Evolutionary conservation across 805 yeast genomes (phyloP), one percentile per base, ranked within the genome.

Genomic region (Candida vaughaniae): DNA sequence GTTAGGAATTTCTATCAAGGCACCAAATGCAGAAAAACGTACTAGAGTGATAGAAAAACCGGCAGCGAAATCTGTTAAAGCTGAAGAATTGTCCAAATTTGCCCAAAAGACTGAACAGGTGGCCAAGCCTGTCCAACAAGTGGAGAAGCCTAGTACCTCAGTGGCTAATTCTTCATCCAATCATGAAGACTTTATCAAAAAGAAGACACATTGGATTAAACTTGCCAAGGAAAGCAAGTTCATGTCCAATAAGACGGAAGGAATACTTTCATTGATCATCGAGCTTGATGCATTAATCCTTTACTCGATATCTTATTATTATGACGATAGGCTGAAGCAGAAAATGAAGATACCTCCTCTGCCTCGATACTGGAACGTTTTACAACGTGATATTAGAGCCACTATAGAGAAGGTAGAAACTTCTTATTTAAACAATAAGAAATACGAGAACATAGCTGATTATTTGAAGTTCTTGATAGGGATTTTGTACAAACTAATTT

Each of bases 271-370:
- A 5, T 34, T 61, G 8, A 44, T 61, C 4, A 49, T 60, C 7
- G 48, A 49, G 20, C 39, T 62, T 6, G 69, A 64, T 36, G 45
- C 60, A 3, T 25, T 64, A 11, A 42, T 62, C 15, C 29, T 58
- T 22, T 49, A 46, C 34, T 50, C 58, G 37, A 49, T 62, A 2
- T 43, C 64, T 0, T 53, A 50, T 38, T 63, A 60, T 36, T 59
- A 47, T 31, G 66, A 63, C 37, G 68, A 63, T 26, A 47, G 56
- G 26, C 51, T 58, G 35, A 60, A 58, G 42, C 37, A 49, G 8
- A 39, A 55, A 3, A 43, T 52, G 32, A 50, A 46, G 15, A 52
- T 55, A 4, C 41, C 53, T 22, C 61, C 64, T 8, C 56, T 57
- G 45, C 65, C 57, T 37, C 43, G 62, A 31, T 46, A 51, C 27